Evolutionary conservation across 2,329 filamentous ascomycete genomes (phyloP), one percentile per base, ranked within the genome.

Genomic region (Nectriaceae sp.): DNA sequence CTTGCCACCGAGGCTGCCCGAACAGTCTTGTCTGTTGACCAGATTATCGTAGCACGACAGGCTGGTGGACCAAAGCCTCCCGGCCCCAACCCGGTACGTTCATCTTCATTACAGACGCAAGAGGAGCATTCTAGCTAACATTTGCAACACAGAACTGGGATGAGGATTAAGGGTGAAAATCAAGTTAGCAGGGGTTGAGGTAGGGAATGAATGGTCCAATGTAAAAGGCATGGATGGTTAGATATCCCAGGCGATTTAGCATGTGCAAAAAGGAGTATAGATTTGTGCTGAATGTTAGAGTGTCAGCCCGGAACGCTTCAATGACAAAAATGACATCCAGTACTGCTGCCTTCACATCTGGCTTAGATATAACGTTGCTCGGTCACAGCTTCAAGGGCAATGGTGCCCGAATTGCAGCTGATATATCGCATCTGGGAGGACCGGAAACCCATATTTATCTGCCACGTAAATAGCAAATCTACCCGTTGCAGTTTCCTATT

Each of bases 21-120:
- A 64, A 99, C 94, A 40, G 88, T 99, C 22, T 77, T 99, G 56
- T 96, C 91, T 40, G 94, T 99, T 33, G 94, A 99, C 73, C 95
- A 99, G 76, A 99, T 99, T 67, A 99, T 99, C 68, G 94, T 99
- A 49, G 92, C 95, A 55, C 85, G 93, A 75, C 94, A 97, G 76
- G 94, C 95, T 40, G 94, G 94, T 66, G 94, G 94, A 31, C 94
- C 95, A 19, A 99, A 99, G 81, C 93, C 93, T 47, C 94, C 94
- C 22, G 92, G 89, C 40, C 94, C 91, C 60, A 97, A 97, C 74
- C 88, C 92, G 39, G 77, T 80, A 66, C 65, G 77, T 71, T 44
- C 18, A 37, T 16, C 18, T 16, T 31, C 2, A 35, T 42, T 16
- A 11, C 5, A 19, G 24, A 11, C 11, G 35, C 5, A 42, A 15